Evolutionary conservation across 2,329 filamentous ascomycete genomes (phyloP).

Genomic region (Beauveria scarabaeidicola): DNA sequence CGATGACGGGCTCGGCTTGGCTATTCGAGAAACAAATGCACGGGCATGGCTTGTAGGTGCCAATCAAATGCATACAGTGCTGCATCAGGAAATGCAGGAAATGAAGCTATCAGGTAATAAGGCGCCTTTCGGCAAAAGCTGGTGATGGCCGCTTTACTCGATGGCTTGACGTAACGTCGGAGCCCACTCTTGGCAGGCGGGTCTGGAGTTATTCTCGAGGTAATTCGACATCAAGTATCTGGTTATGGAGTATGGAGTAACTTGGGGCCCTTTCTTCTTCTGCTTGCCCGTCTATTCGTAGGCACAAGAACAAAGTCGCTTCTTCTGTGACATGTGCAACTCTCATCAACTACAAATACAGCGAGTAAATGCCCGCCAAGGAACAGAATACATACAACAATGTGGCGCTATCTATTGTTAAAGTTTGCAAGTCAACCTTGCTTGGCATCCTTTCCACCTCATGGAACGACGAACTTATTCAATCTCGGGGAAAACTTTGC

Average conservation of each 20-base stretch:
- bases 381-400: not conserved
- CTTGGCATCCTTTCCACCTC: not conserved
- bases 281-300: not conserved
- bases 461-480: not conserved
- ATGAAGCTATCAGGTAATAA: constrained; percentile 8
- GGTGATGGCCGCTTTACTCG: not conserved
- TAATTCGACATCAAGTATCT: not conserved
- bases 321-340: not conserved
- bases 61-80: not conserved
- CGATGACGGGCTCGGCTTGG: not conserved
- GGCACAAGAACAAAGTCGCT: not conserved
- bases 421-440: not conserved
- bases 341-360: not conserved
- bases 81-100: not conserved
- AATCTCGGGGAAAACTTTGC: not conserved
- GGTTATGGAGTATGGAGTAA: no score
- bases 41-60: not conserved
- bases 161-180: constrained; percentile 7
- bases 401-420: not conserved
- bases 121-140: not conserved
- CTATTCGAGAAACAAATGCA: not conserved
- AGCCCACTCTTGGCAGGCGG: constrained; percentile 1
- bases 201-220: not conserved
- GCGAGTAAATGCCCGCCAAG: no score
- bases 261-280: no score